Conservation (phyloP, 495 filamentous ascomycete genomes). For the Parachaetomium inaequale region DNA sequence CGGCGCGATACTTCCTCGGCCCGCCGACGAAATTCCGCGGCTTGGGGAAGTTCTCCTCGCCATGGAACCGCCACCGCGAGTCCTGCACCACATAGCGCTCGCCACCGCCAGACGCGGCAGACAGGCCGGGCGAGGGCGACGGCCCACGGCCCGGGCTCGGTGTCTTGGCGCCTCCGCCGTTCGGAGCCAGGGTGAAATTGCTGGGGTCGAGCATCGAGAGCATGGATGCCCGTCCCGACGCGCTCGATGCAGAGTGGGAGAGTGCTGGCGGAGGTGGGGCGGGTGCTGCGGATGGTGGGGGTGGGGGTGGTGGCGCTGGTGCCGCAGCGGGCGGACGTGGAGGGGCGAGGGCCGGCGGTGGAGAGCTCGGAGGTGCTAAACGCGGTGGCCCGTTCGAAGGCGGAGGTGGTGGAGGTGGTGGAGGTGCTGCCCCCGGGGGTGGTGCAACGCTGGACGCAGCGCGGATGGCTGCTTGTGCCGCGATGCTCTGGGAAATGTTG, state of each 20-base stretch:
- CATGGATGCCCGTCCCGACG: slow-evolving; percentile 35
- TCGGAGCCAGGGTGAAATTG: slow-evolving; percentile 65
- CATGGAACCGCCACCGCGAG: slow-evolving; percentile 78
- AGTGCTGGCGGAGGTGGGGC: slow-evolving; percentile 26
- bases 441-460: slow-evolving; percentile 42
- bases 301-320: slow-evolving; percentile 35
- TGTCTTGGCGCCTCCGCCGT: slow-evolving; percentile 42
- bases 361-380: slow-evolving; percentile 34
- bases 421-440: slow-evolving; percentile 45
- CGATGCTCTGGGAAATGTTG: slow-evolving; percentile 41
- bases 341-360: slow-evolving; percentile 34
- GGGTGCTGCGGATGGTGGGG: slow-evolving; percentile 28
- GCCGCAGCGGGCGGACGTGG: slow-evolving; percentile 37
- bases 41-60: slow-evolving; percentile 76
- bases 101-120: slow-evolving; percentile 17
- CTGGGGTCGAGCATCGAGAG: slow-evolving; percentile 67
- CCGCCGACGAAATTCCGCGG: slow-evolving; percentile 73
- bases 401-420: slow-evolving; percentile 37
- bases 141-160: slow-evolving; percentile 40
- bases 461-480: slow-evolving; percentile 49
- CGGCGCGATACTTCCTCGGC: slow-evolving; percentile 77
- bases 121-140: slow-evolving; percentile 24
- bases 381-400: slow-evolving; percentile 29
- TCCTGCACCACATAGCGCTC: slow-evolving; percentile 66
- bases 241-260: slow-evolving; percentile 34